Base-by-base conservation (phyloP, 2,329 filamentous ascomycete species). In the Seiridium cupressi region DNA sequence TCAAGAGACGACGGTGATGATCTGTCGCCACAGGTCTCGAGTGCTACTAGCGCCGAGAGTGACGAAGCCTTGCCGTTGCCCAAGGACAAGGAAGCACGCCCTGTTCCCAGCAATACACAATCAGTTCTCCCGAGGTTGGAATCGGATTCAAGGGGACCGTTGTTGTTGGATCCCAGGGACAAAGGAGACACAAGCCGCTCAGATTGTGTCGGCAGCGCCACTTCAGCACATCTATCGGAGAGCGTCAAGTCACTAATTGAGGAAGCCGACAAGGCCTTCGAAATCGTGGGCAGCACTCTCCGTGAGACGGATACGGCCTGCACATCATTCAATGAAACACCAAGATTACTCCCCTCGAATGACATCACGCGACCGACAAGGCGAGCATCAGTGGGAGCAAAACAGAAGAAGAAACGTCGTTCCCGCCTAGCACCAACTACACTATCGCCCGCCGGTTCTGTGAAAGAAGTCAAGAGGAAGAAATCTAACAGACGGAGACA, bases 241-340 rank as follows among this genome's bases (percentile, higher is more conserved):
- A 75, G 75, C 60, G 71, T 81, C 3, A 74, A 79, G 57, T 73
- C 78, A 62, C 73, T 84, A 62, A 80, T 82, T 51, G 72, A 73
- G 62, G 77, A 84, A 65, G 78, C 81, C 3, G 81, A 84, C 61
- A 74, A 79, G 60, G 80, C 81, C 35, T 84, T 84, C 69, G 75
- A 77, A 67, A 74, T 76, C 10, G 76, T 81, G 32, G 77, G 75
- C 3, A 72, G 69, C 55, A 75, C 76, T 18, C 69, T 83, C 44
- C 72, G 71, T 42, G 73, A 80, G 57, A 73, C 74, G 18, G 71
- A 70, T 60, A 61, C 70, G 26, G 61, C 67, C 18, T 68, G 70
- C n/a, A 68, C 66, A 34, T 59, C 62, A n/a, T 60, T 63, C 59
- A 65, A 65, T 35, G 71, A 71, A 62, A 61, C 68, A 46, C 65